Evolutionary conservation across 495 filamentous ascomycete species (phyloP), one percentile per base, ranked within the genome.

Genomic region (Neurospora sp.): DNA sequence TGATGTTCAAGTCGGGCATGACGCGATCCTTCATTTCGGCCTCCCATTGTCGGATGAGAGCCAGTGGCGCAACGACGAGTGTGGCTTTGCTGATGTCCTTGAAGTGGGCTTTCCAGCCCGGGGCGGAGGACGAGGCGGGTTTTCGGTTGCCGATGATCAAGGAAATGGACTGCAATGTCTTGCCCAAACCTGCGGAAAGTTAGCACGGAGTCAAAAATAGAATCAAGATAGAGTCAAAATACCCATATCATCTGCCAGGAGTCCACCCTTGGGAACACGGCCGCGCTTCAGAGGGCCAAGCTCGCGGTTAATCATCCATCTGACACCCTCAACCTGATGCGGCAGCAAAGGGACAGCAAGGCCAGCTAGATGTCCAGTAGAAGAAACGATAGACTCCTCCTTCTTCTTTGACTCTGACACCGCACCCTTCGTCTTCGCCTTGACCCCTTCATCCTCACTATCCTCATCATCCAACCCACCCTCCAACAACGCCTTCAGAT

Each of bases 41-140:
- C 80, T 99, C 96, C 96, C 96, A 99, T 82, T 99, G 96, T 74
- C 95, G 93, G 83, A 99, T 98, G 37, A 99, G 86, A 22, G 95
- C 94, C 38, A 99, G 82, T 18, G 96, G 96, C n/a, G 95, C 96
- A 71, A 99, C 91, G 47, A 99, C 94, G 10, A 99, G 84, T 0
- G 96, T 99, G 10, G 89, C 88, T 76, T 91, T 93, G 77, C 89
- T 91, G 47, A 95, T 80, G 3, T 86, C 83, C 4, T 87, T 81
- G 20, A 87, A 83, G 27, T 93, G 83, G 73, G 90, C 90, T 70
- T 87, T 82, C 78, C 87, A 90, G 16, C 82, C 80, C 7, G 27
- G 53, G 14, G 86, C 82, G 72, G 80, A 82, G 69, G 80, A 78
- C 3, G 85, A 78, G 8, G 80, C 77, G 16, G 94, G 92, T 76